Conservation (phyloP, 768 basidiomycete species). For the Rhodosporidiobolus sp. region DNA sequence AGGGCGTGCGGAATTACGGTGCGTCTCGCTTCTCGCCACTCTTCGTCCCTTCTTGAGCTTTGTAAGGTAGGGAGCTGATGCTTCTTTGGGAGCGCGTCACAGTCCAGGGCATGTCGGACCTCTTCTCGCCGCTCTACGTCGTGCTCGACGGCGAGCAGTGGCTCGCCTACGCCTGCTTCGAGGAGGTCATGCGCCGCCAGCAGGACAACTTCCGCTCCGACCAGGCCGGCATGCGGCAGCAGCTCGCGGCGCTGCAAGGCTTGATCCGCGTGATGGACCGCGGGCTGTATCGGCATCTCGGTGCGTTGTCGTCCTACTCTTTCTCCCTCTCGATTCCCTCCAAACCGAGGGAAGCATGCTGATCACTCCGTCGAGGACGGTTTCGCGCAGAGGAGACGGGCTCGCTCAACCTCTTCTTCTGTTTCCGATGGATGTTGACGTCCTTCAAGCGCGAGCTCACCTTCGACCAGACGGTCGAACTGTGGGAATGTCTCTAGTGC, state of each 20-base stretch:
- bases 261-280: conserved; percentile 92
- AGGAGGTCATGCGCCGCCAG: conserved; percentile 90
- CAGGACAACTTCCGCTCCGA: conserved; percentile 93
- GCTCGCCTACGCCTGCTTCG: conserved; percentile 94
- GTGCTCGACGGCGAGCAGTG: conserved; percentile 85
- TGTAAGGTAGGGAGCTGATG: background rate
- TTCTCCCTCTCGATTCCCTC: background rate
- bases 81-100: conserved; percentile 62
- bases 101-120: conserved; percentile 98
- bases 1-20: background rate
- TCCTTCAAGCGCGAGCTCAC: conserved; percentile 78
- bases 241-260: conserved; percentile 82
- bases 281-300: conserved; percentile 75
- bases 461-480: conserved; percentile 78
- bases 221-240: conserved; percentile 96
- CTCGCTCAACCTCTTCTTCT: conserved; percentile 91
- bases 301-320: conserved; percentile 29
- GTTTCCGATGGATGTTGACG: conserved; percentile 71
- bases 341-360: background rate
- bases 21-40: background rate
- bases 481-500: conserved; percentile 92
- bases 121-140: conserved; percentile 88
- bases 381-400: conserved; percentile 65
- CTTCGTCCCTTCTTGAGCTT: background rate
- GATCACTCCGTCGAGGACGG: background rate